phyloP scores from a whole-genome alignment of 2,329 filamentous ascomycete genomes.

The Fusarium guadeloupense region DNA sequence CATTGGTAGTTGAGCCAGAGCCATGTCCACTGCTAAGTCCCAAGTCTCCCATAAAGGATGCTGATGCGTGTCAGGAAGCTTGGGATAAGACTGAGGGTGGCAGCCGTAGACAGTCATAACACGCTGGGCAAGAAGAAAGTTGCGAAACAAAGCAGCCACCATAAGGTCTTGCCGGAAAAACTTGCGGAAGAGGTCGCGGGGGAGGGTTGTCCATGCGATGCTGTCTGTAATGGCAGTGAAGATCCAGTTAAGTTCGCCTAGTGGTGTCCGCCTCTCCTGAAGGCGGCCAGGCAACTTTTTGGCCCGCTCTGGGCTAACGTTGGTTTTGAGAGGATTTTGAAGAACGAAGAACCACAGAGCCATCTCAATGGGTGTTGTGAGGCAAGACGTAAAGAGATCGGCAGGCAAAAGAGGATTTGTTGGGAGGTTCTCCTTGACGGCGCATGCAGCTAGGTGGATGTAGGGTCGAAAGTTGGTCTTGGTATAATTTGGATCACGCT shows the following conservation, averaged over 20 bases:
- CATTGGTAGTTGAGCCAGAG: conserved; percentile 86
- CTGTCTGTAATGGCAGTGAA: conserved; percentile 99
- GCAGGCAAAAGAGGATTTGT: conserved; percentile 94
- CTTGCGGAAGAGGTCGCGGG: conserved; percentile 91
- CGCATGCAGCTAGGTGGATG: conserved; percentile 93
- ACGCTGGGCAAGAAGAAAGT: conserved; percentile 92
- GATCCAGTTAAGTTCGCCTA: conserved; percentile 98
- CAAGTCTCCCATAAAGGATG: conserved; percentile 97
- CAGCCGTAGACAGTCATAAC: conserved; percentile 98
- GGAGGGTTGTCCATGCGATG: conserved; percentile 96
- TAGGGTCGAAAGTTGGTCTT: conserved; percentile 75
- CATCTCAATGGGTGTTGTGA: conserved; percentile 98
- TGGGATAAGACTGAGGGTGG: conserved; percentile 89
- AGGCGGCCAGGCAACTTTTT: conserved; percentile 90
- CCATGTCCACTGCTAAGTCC: conserved; percentile 97
- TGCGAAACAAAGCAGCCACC: conserved; percentile 97
- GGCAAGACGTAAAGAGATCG: conserved; percentile 93
- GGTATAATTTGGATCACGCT: conserved; percentile 82
- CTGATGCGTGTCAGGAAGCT: conserved; percentile 92
- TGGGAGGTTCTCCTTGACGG: conserved; percentile 88
- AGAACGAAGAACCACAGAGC: conserved; percentile 95
- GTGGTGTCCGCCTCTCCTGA: conserved; percentile 89
- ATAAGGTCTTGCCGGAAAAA: conserved; percentile 97
- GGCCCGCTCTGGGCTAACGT: conserved; percentile 81
- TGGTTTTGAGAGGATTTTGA: conserved; percentile 80